Base-by-base conservation (phyloP, 2,329 filamentous ascomycete genomes). In the Podosphaera leucotricha region DNA sequence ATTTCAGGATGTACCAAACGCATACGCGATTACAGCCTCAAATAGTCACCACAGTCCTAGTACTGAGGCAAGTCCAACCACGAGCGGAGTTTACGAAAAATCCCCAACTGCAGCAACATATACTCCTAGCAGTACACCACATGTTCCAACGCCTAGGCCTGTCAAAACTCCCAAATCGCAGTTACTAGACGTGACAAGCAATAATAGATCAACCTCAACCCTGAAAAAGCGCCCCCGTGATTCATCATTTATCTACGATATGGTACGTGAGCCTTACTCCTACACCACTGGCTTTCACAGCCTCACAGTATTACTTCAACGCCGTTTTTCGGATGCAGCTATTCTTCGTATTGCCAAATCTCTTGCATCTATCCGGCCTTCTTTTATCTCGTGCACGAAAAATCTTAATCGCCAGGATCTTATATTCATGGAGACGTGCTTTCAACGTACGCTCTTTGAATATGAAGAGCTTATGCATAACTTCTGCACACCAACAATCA, bases 341-440 rank as follows among this genome's bases (percentile, higher is more conserved):
- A 78, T 80, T 0, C 61, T 87, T 20, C 75, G 78, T 46, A 92
- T 94, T 51, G 85, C 84, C 47, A 83, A 86, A 62, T 80, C 86
- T 0, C 70, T 98, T 43, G 80, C 83, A 6, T 84, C 80, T 38
- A 92, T 94, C 53, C 78, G 90, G 6, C 87, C 90, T 1, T 90
- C 85, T 0, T 90, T 98, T 57, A 87, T 95, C 49, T 78, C 85
- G 10, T 92, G 84, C 49, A 92, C 83, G 18, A 81, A 82, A 55
- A 85, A 83, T n/a, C 66, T 95, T 48, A 86, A 84, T 50, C 69
- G 77, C 16, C 79, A 90, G 54, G 90, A 98, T 60, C 66, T 95
- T 22, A 77, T 98, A 19, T 94, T 95, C 60, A 93, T 93, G 80
- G 90, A 98, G 60, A 92, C 92, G 62, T 92, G 82, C 55, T 84